A percentile compares a stretch with the other conserved stretches of the same genome.
These are phyloP conservation scores for Scheffersomyces spartinae DNA, from an alignment of 805 yeast genomes.

Conservation along the genomic window DNA sequence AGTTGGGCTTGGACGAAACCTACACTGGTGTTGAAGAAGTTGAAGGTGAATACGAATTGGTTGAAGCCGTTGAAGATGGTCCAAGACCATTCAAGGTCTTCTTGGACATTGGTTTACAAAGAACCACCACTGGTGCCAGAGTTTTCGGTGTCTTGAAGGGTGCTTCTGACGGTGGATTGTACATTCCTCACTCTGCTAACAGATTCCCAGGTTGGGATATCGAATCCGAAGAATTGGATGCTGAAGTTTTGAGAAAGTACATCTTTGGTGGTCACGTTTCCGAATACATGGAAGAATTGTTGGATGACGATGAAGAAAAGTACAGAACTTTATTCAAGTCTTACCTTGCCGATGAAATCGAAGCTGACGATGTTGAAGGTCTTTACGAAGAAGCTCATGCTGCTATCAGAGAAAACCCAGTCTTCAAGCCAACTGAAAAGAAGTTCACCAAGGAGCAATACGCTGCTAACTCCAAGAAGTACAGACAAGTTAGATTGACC, in stretches of 20 bases:
- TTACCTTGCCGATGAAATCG: slow-evolving; percentile 93
- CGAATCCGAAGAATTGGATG: slow-evolving; percentile 95
- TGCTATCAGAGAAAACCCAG: slow-evolving; percentile 92
- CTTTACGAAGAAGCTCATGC: slow-evolving; percentile 90
- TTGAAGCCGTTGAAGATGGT: slow-evolving; percentile 98
- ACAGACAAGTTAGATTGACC: slow-evolving; percentile 81
- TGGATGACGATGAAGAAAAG: slow-evolving; percentile 99
- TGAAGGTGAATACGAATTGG: slow-evolving; percentile 96
- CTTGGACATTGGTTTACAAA: slow-evolving; percentile 98
- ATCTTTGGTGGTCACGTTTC: slow-evolving; percentile 99
- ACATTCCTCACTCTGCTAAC: slow-evolving; percentile 98
- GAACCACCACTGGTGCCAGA: slow-evolving; percentile 99
- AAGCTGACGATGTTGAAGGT: slow-evolving; percentile 95
- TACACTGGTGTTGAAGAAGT: slow-evolving; percentile 98
- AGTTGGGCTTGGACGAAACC: slow-evolving; percentile 96
- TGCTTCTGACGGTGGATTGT: slow-evolving; percentile 99
- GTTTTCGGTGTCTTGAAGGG: slow-evolving; percentile 99
- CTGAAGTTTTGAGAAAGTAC: slow-evolving; percentile 96
- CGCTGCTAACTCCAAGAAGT: slow-evolving; percentile 94
- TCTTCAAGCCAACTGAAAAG: slow-evolving; percentile 78
- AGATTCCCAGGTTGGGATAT: slow-evolving; percentile 99
- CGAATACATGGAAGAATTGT: slow-evolving; percentile 99
- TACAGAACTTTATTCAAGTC: slow-evolving; percentile 92
- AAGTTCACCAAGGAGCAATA: slow-evolving; percentile 96
- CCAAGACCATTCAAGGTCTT: slow-evolving; percentile 99